A percentile compares a stretch with the other conserved stretches of the same genome.
These are phyloP conservation scores for Larix kaempferi DNA, from an alignment of 75 land plant species.

Conservation along the genomic window DNA sequence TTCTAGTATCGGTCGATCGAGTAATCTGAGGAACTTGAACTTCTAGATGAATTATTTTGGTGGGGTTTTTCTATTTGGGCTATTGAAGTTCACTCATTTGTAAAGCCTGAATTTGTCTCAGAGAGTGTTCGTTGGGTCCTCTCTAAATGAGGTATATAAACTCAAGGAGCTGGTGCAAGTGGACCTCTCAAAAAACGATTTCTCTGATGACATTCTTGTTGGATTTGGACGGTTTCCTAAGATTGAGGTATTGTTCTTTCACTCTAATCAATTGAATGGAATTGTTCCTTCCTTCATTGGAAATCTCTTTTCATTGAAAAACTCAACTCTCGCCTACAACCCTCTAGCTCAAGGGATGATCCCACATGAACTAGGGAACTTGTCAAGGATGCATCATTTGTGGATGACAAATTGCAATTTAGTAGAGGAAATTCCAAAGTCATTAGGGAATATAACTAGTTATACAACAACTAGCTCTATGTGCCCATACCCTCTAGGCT, in stretches of 20 bases:
- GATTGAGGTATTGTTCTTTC: conserved; percentile 35
- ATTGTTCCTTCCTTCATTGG: conserved; percentile 46
- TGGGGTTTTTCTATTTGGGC: conserved; percentile 39
- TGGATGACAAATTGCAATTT: too few species aligned
- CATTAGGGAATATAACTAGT: too few species aligned
- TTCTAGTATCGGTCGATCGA: too few species aligned
- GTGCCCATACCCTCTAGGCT: too few species aligned
- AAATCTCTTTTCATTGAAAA: too few species aligned
- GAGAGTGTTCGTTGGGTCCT: conserved; percentile 52
- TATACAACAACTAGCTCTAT: too few species aligned
- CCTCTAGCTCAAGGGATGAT: conserved; percentile 28
- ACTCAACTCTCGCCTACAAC: conserved; percentile 36
- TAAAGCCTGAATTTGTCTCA: conserved; percentile 30
- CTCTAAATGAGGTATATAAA: conserved; percentile 49
- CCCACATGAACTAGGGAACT: conserved; percentile 36
- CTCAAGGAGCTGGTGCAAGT: conserved; percentile 23
- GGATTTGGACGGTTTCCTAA: conserved; percentile 33
- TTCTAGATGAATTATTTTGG: conserved; percentile 43
- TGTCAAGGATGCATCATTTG: conserved; percentile 40
- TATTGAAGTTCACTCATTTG: conserved; percentile 45
- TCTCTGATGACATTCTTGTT: conserved; percentile 47
- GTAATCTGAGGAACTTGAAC: conserved; percentile 36
- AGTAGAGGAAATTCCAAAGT: too few species aligned
- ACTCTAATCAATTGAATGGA: conserved; percentile 28
- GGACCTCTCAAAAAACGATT: conserved; percentile 32